phyloP scores from a whole-genome alignment of 1,284 basidiomycete genomes.

The Fomes fomentarius region DNA sequence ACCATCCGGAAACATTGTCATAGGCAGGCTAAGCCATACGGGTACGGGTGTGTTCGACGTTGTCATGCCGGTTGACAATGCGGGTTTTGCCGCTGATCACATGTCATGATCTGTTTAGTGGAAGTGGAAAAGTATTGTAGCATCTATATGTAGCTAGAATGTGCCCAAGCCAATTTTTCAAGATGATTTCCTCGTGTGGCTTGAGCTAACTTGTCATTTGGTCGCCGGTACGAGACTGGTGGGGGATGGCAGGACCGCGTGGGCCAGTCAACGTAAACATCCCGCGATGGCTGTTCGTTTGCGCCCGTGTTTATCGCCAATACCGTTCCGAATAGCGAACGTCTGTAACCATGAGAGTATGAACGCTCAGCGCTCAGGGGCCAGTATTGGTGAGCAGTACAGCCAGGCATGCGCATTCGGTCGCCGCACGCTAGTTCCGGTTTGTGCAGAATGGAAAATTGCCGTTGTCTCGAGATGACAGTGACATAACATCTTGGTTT shows the following conservation, averaged over 20 bases:
- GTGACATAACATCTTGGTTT: conserved; percentile 6
- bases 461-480: conserved; percentile 5
- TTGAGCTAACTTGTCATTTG: conserved; percentile 1
- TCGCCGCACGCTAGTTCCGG: conserved; percentile 13
- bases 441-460: conserved; percentile 18
- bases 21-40: conserved; percentile 82
- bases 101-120: conserved; percentile 4
- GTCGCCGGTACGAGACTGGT: conserved; percentile 10
- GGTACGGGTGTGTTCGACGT: conserved; percentile 93
- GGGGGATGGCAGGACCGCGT: not conserved
- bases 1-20: conserved; percentile 90
- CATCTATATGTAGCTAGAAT: conserved; percentile 17
- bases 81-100: conserved; percentile 10
- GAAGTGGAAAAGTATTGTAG: conserved; percentile 23
- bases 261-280: not conserved
- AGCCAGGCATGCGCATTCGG: conserved; percentile 4
- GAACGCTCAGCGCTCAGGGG: no score
- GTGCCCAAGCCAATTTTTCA: conserved; percentile 9
- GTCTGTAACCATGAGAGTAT: no score
- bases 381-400: not conserved
- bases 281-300: conserved; percentile 3
- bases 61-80: conserved; percentile 53
- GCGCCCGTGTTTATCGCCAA: conserved; percentile 5
- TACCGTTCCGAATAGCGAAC: conserved; percentile 3
- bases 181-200: no score